Evolutionary conservation across 306 rosid genomes (phyloP).

Genomic region (Prunus mira): DNA sequence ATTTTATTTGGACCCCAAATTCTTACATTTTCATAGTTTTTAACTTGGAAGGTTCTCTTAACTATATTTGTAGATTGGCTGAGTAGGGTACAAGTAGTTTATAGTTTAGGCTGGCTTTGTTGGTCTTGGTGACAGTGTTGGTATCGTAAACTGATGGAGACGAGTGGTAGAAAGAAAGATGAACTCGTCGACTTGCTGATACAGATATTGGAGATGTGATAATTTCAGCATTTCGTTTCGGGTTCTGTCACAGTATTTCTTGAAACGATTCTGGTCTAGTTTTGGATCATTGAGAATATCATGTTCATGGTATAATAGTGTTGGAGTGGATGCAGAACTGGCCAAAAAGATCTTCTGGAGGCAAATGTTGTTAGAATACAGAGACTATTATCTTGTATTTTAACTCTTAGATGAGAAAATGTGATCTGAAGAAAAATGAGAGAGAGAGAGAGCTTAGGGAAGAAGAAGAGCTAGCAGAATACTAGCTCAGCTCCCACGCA

Average conservation of each 20-base stretch:
- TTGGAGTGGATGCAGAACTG: background rate
- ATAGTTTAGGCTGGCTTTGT: background rate
- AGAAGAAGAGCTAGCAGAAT: no score
- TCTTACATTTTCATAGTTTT: background rate
- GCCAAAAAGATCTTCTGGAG: background rate
- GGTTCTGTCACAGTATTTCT: background rate
- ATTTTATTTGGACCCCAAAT: background rate
- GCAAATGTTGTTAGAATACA: no score
- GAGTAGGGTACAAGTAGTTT: background rate
- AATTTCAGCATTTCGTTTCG: background rate
- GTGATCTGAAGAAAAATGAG: no score
- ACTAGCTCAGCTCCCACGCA: no score
- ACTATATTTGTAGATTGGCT: background rate
- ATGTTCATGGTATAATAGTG: background rate
- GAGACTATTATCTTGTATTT: no score
- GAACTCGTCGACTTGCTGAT: background rate
- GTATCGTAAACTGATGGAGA: background rate
- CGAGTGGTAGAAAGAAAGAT: background rate
- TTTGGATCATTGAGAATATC: background rate
- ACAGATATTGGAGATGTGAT: background rate
- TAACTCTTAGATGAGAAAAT: no score
- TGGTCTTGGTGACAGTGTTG: background rate
- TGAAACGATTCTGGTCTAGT: background rate
- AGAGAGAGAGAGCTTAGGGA: no score
- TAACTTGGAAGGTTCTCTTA: background rate